Conservation (phyloP, 2,329 filamentous ascomycete species). For the Phyllosticta paracitricarpa region DNA sequence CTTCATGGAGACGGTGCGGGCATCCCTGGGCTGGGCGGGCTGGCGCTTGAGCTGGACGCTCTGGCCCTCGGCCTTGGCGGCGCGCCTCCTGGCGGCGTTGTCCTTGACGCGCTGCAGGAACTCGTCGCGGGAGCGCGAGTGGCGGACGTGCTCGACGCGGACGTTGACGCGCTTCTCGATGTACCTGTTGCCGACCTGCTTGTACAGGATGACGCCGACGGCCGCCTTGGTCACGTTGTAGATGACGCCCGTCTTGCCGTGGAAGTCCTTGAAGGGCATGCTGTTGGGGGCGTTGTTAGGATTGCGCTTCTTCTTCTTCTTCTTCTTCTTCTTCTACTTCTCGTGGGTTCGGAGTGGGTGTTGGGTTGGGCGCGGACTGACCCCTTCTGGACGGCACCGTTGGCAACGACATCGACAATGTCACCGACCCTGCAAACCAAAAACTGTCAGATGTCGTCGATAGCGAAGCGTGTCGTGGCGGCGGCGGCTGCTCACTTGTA, state of each 20-base stretch:
- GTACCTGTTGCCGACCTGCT: conserved; percentile 99
- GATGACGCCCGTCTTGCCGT: conserved; percentile 88
- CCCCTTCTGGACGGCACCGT: conserved; percentile 98
- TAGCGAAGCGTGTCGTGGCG: not conserved
- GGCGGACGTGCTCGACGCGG: conserved; percentile 91
- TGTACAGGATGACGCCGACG: conserved; percentile 98
- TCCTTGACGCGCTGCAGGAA: conserved; percentile 95
- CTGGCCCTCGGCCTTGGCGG: conserved; percentile 84
- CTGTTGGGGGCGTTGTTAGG: conserved; percentile 39
- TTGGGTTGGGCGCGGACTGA: conserved; percentile 40
- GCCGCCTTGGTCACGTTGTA: conserved; percentile 99
- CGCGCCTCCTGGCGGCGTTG: conserved; percentile 84
- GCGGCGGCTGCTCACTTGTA: conserved; percentile 60
- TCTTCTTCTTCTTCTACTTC: not conserved
- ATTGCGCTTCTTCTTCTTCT: not conserved
- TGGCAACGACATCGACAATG: conserved; percentile 97
- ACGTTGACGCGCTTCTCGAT: conserved; percentile 99
- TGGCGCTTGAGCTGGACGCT: conserved; percentile 89
- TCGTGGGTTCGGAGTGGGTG: not conserved
- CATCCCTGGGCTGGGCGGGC: conserved; percentile 68
- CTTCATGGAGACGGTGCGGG: conserved; percentile 67
- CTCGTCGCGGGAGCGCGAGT: conserved; percentile 91
- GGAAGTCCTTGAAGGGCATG: conserved; percentile 99
- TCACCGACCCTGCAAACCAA: conserved; percentile 66
- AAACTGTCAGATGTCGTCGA: not conserved